A percentile compares a stretch with the other conserved stretches of the same genome.
These are phyloP conservation scores for Pyricularia sp. DNA, from an alignment of 2,329 filamentous ascomycete genomes.

Conservation along the genomic window DNA sequence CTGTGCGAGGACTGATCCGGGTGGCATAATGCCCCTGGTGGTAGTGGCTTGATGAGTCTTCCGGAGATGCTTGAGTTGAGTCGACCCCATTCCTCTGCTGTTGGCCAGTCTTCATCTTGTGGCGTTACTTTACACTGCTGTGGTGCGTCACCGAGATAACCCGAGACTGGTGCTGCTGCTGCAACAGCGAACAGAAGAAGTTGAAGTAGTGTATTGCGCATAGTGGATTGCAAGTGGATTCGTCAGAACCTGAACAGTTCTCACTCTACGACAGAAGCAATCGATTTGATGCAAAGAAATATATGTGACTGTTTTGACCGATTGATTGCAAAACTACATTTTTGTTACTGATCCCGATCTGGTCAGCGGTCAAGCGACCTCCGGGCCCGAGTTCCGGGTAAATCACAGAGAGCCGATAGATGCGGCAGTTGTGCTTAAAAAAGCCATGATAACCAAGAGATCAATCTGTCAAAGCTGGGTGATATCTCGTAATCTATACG, in stretches of 20 bases:
- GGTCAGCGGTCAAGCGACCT: not conserved
- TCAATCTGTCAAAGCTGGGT: not conserved
- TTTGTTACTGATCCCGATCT: not conserved
- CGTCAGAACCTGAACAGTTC: not conserved
- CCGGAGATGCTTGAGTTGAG: not conserved
- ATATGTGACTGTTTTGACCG: too few relatives aligned
- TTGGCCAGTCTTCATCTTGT: not conserved
- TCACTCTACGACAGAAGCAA: not conserved
- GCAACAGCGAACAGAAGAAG: not conserved
- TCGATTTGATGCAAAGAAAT: not conserved
- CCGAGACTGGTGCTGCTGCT: not conserved
- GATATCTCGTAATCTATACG: not conserved
- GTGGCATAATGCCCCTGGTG: conserved; percentile 4
- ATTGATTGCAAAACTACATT: not conserved
- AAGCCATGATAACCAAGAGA: not conserved
- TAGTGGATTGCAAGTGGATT: not conserved
- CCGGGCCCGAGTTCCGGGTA: not conserved
- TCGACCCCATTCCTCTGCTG: not conserved
- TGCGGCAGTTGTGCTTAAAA: not conserved
- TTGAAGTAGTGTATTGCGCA: not conserved
- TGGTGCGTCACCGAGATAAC: not conserved
- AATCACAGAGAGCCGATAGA: not conserved
- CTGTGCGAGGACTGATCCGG: not conserved
- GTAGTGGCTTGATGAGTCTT: not conserved
- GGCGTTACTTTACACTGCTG: not conserved